These are phyloP conservation scores for Platismatia glauca DNA, from an alignment of 495 filamentous ascomycete species.

Conservation along the genomic window DNA sequence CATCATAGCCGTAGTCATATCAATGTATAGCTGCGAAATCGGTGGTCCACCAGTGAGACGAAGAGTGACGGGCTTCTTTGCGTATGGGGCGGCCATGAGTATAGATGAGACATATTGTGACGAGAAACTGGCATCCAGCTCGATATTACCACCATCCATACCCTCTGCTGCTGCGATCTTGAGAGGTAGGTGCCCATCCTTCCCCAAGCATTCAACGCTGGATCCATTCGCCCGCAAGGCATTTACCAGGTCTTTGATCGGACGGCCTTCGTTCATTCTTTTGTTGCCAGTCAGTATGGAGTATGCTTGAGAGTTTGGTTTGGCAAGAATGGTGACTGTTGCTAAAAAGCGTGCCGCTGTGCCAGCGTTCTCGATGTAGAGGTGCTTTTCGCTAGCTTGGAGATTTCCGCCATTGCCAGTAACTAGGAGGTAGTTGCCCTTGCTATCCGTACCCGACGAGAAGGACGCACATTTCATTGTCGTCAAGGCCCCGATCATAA, in stretches of 20 bases:
- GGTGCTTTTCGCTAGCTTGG: constrained; percentile 58
- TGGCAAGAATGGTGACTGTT: constrained; percentile 78
- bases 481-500: constrained; percentile 84
- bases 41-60: constrained; percentile 87
- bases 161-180: constrained; percentile 74
- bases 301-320: constrained; percentile 48
- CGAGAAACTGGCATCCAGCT: constrained; percentile 86
- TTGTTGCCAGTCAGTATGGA: constrained; percentile 88
- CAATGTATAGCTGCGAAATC: constrained; percentile 94
- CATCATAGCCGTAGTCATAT: constrained; percentile 99
- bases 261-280: constrained; percentile 83
- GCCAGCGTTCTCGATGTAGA: constrained; percentile 95
- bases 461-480: constrained; percentile 83
- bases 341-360: constrained; percentile 95
- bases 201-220: constrained; percentile 71
- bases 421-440: constrained; percentile 76
- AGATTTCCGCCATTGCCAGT: constrained; percentile 82
- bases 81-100: constrained; percentile 94
- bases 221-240: constrained; percentile 79
- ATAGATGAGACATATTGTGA: constrained; percentile 97
- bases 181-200: constrained; percentile 53
- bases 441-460: constrained; percentile 74
- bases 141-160: constrained; percentile 84
- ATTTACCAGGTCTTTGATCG: constrained; percentile 90
- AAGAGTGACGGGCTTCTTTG: constrained; percentile 85